Percentiles rank a stretch among this genome's conserved stretches.
These are phyloP conservation scores for Metschnikowia lochheadii DNA, from an alignment of 805 yeast species.

Conservation along the genomic window DNA sequence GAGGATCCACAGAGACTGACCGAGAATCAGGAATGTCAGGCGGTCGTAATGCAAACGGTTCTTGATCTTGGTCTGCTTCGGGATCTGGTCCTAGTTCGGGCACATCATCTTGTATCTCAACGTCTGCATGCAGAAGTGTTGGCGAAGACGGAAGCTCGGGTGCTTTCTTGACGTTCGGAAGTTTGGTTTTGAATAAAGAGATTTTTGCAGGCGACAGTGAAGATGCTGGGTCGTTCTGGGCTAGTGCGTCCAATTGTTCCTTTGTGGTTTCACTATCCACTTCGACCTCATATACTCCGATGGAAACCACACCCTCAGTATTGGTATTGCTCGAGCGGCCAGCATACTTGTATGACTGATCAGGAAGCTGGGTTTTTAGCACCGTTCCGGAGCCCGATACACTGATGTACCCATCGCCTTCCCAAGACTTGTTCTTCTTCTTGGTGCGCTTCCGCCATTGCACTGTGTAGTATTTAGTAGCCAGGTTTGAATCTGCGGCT, in stretches of 20 bases:
- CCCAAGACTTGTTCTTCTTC: constrained; percentile 91
- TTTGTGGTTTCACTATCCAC: constrained; percentile 34
- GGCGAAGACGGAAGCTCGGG: constrained; percentile 1
- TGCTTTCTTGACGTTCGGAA: not conserved
- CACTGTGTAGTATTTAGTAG: constrained; percentile 26
- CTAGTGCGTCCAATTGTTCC: constrained; percentile 1
- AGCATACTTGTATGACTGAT: constrained; percentile 20
- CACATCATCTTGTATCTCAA: not conserved
- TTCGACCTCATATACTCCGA: constrained; percentile 62
- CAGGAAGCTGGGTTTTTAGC: constrained; percentile 26
- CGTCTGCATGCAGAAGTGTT: not conserved
- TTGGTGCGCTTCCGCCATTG: constrained; percentile 68
- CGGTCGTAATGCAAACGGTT: constrained; percentile 2
- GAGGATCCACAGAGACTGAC: constrained; percentile 59
- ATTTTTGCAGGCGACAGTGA: not conserved
- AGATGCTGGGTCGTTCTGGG: not conserved
- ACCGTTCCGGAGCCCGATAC: constrained; percentile 25
- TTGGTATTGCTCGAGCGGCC: constrained; percentile 12
- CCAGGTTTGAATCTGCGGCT: not conserved
- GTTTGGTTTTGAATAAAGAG: not conserved
- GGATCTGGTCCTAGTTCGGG: not conserved
- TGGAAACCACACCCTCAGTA: constrained; percentile 32
- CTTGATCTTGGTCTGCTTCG: not conserved
- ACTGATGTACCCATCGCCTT: constrained; percentile 73
- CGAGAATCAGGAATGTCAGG: not conserved